Conservation (phyloP, 345 rosid genomes). For the Syzygium aqueum region DNA sequence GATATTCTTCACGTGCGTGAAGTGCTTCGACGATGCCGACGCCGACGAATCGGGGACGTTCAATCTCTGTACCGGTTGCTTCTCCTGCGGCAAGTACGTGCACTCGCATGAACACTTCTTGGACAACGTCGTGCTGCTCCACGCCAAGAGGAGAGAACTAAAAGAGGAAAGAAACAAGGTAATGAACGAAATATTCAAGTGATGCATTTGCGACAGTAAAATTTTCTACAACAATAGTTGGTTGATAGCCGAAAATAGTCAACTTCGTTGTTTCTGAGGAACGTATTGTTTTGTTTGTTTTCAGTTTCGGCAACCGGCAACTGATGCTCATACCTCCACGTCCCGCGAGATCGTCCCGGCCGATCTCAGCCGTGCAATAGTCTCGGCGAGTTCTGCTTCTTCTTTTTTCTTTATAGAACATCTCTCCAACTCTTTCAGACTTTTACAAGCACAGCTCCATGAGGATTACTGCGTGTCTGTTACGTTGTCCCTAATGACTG, state of each 20-base stretch:
- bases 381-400: neutral
- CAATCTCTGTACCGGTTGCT: neutral
- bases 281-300: neutral
- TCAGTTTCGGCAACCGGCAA: neutral
- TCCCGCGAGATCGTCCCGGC: neutral
- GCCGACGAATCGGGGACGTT: neutral
- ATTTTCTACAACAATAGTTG: neutral
- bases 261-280: neutral
- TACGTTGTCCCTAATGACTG: neutral
- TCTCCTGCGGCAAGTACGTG: neutral
- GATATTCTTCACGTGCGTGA: neutral
- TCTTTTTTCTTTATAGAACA: neutral
- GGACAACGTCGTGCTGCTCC: neutral
- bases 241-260: neutral
- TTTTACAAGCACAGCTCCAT: neutral
- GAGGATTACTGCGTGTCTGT: neutral
- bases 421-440: neutral
- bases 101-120: neutral
- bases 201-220: neutral
- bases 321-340: neutral
- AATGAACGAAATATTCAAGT: neutral
- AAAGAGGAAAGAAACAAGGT: neutral
- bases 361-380: neutral
- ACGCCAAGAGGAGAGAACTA: neutral
- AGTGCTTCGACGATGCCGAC: neutral